Evolutionary conservation across 2,329 filamentous ascomycete species (phyloP), one percentile per base, ranked within the genome.

Genomic region (Fusarium sp.): DNA sequence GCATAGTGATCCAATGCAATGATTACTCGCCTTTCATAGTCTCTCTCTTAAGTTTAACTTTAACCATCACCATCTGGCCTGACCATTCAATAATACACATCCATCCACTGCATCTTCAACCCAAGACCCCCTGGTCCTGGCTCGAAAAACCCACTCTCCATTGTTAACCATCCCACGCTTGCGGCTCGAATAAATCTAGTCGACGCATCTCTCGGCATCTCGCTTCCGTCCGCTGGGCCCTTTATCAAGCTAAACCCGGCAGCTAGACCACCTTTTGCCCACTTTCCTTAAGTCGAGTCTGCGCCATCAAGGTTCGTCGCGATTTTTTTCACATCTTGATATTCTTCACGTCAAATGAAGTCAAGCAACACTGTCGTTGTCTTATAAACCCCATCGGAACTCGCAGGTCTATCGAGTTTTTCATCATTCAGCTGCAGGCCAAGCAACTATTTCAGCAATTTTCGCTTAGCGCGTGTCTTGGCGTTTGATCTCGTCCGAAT

Each of bases 131-230:
- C 53, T 44, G 62, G 34, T 46, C 56, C 45, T 56, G 57, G 62
- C 28, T 10, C 19, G 49, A 40, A 38, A 22, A 51, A 57, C 45
- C 42, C 57, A 59, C 55, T 55, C 47, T 54, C 36, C 42, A 45
- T 17, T 28, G 43, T 39, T 19, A 46, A 36, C 36, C 60, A 39
- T 54, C 67, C 56, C 64, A 67, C 51, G 45, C 53, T 47, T 47
- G 44, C 49, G 52, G 47, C 55, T 67, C 31, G 19, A 39, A 46
- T 7, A 43, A 34, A 31, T 65, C 42, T 57, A 45, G 51, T 57
- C 40, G 57, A 67, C 55, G 47, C 57, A 66, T 53, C 64, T 36
- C 40, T 70, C 72, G 72, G 73, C 73, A 72, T 50, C 55, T 68
- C 50, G 54, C 58, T 68, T 62, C 71, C 68, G 68, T 56, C 15